Conservation (phyloP, 2,329 filamentous ascomycete species). For the Aspergillus sp. region DNA sequence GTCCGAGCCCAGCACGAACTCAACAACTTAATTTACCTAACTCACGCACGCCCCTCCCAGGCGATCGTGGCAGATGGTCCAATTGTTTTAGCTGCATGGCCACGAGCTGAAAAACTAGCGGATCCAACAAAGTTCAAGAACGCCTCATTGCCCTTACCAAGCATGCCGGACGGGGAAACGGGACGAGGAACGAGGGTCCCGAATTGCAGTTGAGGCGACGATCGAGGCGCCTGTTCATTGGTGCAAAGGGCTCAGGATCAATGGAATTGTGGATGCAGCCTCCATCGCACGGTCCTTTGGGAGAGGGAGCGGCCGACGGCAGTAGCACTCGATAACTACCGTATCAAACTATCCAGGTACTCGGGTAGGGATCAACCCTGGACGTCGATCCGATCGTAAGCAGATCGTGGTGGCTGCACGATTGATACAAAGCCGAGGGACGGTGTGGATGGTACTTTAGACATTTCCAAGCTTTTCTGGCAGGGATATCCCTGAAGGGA, state of each 20-base stretch:
- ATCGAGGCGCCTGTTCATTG: not conserved
- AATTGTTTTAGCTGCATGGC: not conserved
- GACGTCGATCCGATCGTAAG: slow-evolving; percentile 1
- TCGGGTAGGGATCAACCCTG: not conserved
- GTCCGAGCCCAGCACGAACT: not conserved
- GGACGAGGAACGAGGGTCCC: not conserved
- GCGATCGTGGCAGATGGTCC: not conserved
- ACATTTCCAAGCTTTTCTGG: not conserved
- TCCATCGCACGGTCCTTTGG: not conserved
- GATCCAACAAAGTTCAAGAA: not conserved
- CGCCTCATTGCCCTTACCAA: not conserved
- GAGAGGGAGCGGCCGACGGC: not conserved
- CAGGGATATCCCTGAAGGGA: not conserved
- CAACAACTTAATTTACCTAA: not conserved
- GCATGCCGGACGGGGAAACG: not conserved
- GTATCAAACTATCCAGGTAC: not conserved
- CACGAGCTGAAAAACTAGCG: not conserved
- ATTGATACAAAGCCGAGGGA: not conserved
- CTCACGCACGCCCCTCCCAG: not conserved
- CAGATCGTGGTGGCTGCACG: not conserved
- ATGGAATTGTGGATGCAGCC: not conserved
- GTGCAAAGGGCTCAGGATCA: not conserved
- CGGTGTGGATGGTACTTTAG: not conserved
- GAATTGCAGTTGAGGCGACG: not conserved
- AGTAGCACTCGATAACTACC: not conserved